These are phyloP conservation scores for Xerophyta viscosa DNA, from an alignment of 106 monocot species.

Conservation along the genomic window DNA sequence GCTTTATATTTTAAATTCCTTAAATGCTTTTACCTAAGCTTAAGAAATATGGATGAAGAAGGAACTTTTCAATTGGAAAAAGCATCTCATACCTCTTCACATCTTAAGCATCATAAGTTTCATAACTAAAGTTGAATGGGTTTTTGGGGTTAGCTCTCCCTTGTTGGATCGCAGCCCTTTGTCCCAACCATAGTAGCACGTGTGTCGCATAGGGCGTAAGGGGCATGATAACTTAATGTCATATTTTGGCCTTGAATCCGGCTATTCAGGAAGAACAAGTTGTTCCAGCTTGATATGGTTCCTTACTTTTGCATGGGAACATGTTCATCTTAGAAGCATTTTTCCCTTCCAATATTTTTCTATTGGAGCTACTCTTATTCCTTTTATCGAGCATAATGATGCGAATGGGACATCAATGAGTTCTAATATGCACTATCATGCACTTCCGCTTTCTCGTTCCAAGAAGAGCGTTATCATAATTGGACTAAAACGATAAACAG, in stretches of 20 bases:
- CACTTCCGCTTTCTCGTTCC: slow-evolving; percentile 8
- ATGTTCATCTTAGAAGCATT: slow-evolving; percentile 7
- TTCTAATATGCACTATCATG: slow-evolving; percentile 8
- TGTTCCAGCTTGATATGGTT: slow-evolving; percentile 1
- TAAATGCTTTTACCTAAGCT: too few species aligned
- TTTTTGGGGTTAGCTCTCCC: too few species aligned
- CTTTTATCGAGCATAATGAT: slow-evolving; percentile 16
- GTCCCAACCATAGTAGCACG: too few species aligned
- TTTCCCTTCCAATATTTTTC: slow-evolving; percentile 11
- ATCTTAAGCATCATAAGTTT: too few species aligned
- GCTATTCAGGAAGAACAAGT: slow-evolving; percentile 4
- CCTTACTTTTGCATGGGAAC: slow-evolving; percentile 7
- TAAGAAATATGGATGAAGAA: too few species aligned
- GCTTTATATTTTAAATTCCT: too few species aligned
- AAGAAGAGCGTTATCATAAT: slow-evolving; percentile 15
- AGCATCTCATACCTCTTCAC: too few species aligned
- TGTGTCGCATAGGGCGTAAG: too few species aligned
- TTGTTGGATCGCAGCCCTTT: too few species aligned
- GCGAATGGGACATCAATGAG: slow-evolving; percentile 13
- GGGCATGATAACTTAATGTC: too few species aligned
- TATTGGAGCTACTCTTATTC: slow-evolving; percentile 7
- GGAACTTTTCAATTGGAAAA: too few species aligned
- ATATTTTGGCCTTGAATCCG: slow-evolving; percentile 5
- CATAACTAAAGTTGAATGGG: too few species aligned
- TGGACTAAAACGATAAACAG: slow-evolving; percentile 8